phyloP scores from a whole-genome alignment of 345 rosid genomes.

The Corchorus capsularis region DNA sequence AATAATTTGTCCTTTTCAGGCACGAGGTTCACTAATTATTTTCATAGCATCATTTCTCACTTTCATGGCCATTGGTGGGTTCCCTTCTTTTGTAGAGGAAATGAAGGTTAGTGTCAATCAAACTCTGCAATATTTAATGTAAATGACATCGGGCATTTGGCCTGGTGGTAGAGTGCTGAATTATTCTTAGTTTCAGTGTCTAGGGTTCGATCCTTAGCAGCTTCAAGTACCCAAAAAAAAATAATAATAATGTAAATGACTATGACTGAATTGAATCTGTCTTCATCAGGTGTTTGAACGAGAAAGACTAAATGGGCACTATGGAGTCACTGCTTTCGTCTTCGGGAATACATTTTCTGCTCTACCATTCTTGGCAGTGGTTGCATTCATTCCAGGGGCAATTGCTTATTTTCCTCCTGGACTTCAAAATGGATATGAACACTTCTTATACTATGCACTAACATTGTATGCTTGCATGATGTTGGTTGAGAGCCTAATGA shows the following conservation, averaged over 20 bases:
- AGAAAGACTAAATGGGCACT: constrained; percentile 66
- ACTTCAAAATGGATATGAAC: constrained; percentile 35
- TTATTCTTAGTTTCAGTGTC: neutral
- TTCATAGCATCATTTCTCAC: constrained; percentile 51
- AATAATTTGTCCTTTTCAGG: constrained; percentile 31
- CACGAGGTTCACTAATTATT: constrained; percentile 47
- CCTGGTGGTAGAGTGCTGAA: too few relatives aligned
- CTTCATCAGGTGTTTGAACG: constrained; percentile 42
- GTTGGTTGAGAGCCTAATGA: constrained; percentile 59
- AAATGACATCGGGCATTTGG: neutral
- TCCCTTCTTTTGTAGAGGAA: constrained; percentile 65
- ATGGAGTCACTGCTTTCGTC: constrained; percentile 39
- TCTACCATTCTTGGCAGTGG: constrained; percentile 37
- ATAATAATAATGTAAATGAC: too few relatives aligned
- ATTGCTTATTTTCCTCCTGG: constrained; percentile 37
- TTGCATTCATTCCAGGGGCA: constrained; percentile 49
- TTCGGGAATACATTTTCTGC: constrained; percentile 50
- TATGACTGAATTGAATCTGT: too few relatives aligned
- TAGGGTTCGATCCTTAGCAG: neutral
- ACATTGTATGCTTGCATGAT: constrained; percentile 42
- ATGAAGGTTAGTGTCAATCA: constrained; percentile 58
- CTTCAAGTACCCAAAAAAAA: too few relatives aligned
- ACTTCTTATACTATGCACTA: constrained; percentile 35
- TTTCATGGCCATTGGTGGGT: constrained; percentile 55
- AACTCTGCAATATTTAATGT: too few relatives aligned